Base-by-base conservation (phyloP, 345 rosid genomes). In the Gossypium anomalum region DNA sequence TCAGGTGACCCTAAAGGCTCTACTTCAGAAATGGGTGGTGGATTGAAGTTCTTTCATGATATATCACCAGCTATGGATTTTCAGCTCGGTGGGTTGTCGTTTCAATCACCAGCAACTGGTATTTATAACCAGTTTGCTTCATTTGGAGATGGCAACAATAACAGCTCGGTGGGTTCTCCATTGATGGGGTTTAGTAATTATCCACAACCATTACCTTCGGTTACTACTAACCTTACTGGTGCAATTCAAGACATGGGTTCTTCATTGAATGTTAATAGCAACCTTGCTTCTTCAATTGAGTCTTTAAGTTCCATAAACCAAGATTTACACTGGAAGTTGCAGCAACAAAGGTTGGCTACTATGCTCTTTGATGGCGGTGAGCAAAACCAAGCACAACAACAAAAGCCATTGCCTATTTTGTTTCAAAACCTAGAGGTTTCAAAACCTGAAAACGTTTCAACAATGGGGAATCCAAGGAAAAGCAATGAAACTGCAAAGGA, bases 301-400 rank as follows among this genome's bases (percentile, higher is more conserved):
- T 91, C 97, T 61, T 78, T 95, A 85, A 92, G 98, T 72, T 89
- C 91, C 48, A 83, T 96, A 63, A 92, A 93, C 86, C 97, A 93
- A 71, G 97, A 93, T 82, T 86, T 95, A 83, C 98, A 90, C 86
- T 90, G 89, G 88, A 93, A 89, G 85, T 79, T 95, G 79, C 99
- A 95, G 86, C 94, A 95, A 80, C 97, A 92, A 44, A 84, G 97
- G 72, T 81, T 93, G 71, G 82, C 92, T 69, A 78, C 92, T 69
- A 78, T 84, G 89, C 89, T 91, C 70, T 84, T 86, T 34, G 88
- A 87, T 7, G 89, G 76, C 3, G 88, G 74, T 41, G 85, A 85
- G 12, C 68, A 68, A 49, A 82, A 57, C 70, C 89, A 85, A 61
- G 67, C 78, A 49, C 82, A 84, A 74, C 87, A 81, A 49, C 82